Conservation (phyloP, 805 yeast genomes). For the Sugiyamaella americana region DNA sequence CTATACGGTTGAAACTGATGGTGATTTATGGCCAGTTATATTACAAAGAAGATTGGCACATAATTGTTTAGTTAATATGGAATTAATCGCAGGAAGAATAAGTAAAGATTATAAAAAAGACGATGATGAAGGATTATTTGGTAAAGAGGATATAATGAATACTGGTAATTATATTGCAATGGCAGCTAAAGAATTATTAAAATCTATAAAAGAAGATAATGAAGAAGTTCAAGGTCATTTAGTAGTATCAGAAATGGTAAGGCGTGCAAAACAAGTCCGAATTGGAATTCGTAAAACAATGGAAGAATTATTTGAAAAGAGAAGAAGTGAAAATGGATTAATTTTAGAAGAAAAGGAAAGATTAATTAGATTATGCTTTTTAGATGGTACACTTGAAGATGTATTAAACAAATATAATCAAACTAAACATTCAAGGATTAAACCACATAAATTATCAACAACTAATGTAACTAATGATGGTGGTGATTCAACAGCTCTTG, state of each 20-base stretch:
- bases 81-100: conserved; percentile 15
- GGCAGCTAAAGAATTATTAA: conserved; percentile 22
- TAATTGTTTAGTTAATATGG: conserved; percentile 73
- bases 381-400: conserved; percentile 64
- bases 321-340: conserved; percentile 45
- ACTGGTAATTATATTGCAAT: conserved; percentile 20
- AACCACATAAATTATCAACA: conserved; percentile 2
- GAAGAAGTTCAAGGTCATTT: conserved; percentile 16
- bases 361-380: conserved; percentile 56
- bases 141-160: conserved; percentile 33
- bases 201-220: conserved; percentile 3
- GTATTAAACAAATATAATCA: conserved; percentile 31
- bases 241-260: conserved; percentile 29
- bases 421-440: neutral
- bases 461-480: neutral
- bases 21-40: conserved; percentile 51
- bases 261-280: conserved; percentile 38
- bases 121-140: conserved; percentile 35
- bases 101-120: conserved; percentile 31
- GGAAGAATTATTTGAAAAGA: conserved; percentile 52
- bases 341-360: conserved; percentile 70
- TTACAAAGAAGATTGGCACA: conserved; percentile 69
- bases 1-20: conserved; percentile 62
- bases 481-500: neutral
- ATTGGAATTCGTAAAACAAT: conserved; percentile 44